phyloP scores from a whole-genome alignment of 2,329 filamentous ascomycete genomes.

The Xylariaceae sp. region DNA sequence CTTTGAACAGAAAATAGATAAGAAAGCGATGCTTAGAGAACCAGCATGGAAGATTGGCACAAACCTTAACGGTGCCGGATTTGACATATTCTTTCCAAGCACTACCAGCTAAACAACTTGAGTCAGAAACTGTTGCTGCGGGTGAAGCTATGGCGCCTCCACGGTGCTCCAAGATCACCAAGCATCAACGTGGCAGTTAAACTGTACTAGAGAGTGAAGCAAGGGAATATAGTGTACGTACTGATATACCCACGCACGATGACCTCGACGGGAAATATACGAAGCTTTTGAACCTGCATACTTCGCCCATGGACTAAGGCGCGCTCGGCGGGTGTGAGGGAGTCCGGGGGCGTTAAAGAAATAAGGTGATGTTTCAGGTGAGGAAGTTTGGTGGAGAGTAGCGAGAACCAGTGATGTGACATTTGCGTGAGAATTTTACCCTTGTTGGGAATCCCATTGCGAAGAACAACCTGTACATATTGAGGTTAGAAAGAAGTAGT shows the following conservation, averaged over 20 bases:
- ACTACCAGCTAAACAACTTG: conserved; percentile 81
- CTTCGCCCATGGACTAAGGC: conserved; percentile 65
- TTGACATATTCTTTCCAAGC: conserved; percentile 82
- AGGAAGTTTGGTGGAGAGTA: conserved; percentile 50
- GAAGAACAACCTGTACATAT: too few relatives aligned
- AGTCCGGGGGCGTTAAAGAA: conserved; percentile 50
- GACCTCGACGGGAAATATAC: conserved; percentile 78
- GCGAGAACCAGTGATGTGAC: conserved; percentile 61
- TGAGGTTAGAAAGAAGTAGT: too few relatives aligned
- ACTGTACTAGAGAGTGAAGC: too few relatives aligned
- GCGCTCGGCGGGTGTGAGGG: conserved; percentile 49
- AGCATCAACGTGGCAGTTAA: too few relatives aligned
- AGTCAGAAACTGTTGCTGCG: too few relatives aligned
- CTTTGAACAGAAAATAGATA: too few relatives aligned
- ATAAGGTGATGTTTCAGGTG: conserved; percentile 54
- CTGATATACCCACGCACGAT: conserved; percentile 90
- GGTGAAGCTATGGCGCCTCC: too few relatives aligned
- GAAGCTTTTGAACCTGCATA: conserved; percentile 77
- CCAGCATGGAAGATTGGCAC: too few relatives aligned
- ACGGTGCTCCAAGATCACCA: too few relatives aligned
- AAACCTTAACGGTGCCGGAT: too few relatives aligned
- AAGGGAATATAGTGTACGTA: too few relatives aligned
- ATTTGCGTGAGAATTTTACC: conserved; percentile 55
- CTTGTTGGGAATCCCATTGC: conserved; percentile 66
- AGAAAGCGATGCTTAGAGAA: too few relatives aligned